These are phyloP conservation scores for Chlorella vulgaris DNA, from an alignment of 139 green algal species.

Conservation along the genomic window DNA sequence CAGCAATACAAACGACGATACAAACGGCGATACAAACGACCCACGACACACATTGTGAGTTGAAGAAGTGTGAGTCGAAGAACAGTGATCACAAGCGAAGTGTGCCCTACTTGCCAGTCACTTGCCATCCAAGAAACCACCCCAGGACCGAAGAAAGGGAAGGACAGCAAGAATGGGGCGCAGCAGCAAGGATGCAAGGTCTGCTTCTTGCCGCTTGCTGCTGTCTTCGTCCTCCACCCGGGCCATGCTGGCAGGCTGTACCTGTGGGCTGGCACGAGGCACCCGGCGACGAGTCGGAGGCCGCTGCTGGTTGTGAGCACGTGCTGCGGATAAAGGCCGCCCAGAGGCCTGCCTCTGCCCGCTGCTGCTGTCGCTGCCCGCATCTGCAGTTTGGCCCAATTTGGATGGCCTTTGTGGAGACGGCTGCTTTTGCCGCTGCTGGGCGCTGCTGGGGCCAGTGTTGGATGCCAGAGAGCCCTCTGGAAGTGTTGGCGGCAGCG, in stretches of 20 bases:
- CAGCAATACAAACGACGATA: background rate
- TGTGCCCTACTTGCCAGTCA: background rate
- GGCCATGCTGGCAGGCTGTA: background rate
- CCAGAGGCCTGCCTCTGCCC: background rate
- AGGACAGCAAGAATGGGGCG: constrained; percentile 15
- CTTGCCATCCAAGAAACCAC: constrained; percentile 30
- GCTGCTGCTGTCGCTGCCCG: background rate
- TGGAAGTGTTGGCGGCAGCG: no score
- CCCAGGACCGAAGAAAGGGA: constrained; percentile 40
- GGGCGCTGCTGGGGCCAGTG: no score
- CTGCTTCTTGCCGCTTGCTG: no score
- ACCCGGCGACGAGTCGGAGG: background rate
- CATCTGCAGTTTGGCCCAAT: no score
- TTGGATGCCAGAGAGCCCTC: no score
- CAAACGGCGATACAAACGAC: background rate
- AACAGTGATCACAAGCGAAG: background rate
- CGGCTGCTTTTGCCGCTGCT: no score
- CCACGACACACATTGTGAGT: background rate
- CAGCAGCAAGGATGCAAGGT: background rate
- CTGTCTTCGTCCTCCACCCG: background rate
- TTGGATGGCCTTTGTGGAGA: no score
- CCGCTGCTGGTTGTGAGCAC: background rate
- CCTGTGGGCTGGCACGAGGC: background rate
- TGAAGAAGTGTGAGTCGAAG: background rate
- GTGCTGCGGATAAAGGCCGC: background rate